Base-by-base conservation (phyloP, 371 early-diverging fungal genomes). In the Parasitella parasitica region DNA sequence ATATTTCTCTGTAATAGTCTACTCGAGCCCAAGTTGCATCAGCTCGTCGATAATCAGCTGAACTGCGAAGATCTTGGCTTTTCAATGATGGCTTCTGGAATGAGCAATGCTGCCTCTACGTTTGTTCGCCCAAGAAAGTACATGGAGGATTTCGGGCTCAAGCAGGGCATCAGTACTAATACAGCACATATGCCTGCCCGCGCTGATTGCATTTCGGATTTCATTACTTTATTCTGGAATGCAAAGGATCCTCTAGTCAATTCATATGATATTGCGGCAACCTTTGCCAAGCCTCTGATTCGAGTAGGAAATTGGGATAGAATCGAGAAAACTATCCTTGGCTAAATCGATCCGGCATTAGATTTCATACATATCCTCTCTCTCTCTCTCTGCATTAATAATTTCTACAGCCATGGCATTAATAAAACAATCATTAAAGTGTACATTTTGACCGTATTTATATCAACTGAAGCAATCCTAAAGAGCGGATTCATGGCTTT, bases 21-120 rank as follows among this genome's bases (percentile, higher is more conserved):
- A 6, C 50, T 82, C 15, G 72, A 73, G 16, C 64, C 64, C 8
- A 35, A 54, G 12, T 28, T 82, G 34, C 82, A 82, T 56, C 66
- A 57, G 24, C 54, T 32, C 20, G 62, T 82, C 3, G 82, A 82
- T 56, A 34, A 38, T 3, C 55, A 61, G 24, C 34, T 72, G 6
- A 82, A 82, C 54, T 82, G 82, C 53, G 82, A 82, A 54, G 82
- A 82, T 43, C 69, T 82, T 55, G 78, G 72, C 2, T 72, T 80
- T 43, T 59, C 70, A n/a, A 66, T 82, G 69, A 63, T 82, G 71
- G 78, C 68, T 2, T 64, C 73, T 27, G 82, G 80, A 5, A 35
- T 76, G 24, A 66, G 75, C 3, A 64, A 64, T 13, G 57, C 61
- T 12, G 46, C 63, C 0, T 57, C 76, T 12, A 57, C 63, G 3